phyloP scores from a whole-genome alignment of 805 yeast genomes.

The Saccharomycopsis capsularis region DNA sequence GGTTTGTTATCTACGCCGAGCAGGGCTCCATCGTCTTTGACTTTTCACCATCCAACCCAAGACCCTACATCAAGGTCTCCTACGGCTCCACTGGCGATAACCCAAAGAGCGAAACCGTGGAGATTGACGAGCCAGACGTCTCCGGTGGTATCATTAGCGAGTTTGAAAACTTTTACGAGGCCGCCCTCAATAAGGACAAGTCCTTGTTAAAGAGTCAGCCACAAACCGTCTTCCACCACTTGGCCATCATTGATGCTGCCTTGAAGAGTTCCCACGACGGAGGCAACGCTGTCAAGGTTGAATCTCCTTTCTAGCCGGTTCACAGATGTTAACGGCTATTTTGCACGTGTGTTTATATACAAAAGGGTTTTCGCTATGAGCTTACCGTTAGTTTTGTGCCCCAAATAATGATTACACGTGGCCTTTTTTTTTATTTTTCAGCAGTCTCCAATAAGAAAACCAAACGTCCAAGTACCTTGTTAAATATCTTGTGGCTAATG shows the following conservation, averaged over 20 bases:
- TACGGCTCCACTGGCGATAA: conserved; percentile 25
- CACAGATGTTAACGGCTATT: too few relatives aligned
- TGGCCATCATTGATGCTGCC: conserved; percentile 84
- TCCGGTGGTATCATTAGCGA: conserved; percentile 54
- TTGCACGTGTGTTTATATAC: too few relatives aligned
- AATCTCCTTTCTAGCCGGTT: too few relatives aligned
- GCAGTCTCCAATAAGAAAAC: too few relatives aligned
- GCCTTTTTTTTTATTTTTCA: too few relatives aligned
- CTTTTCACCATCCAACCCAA: conserved; percentile 46
- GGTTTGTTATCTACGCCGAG: conserved; percentile 68
- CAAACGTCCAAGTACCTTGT: too few relatives aligned
- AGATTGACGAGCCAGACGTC: conserved; percentile 31
- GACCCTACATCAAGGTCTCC: conserved; percentile 32
- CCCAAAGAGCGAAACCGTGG: conserved; percentile 23
- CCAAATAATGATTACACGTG: too few relatives aligned
- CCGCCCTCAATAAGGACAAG: conserved; percentile 60
- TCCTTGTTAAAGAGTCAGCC: conserved; percentile 53
- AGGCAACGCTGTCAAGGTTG: conserved; percentile 46
- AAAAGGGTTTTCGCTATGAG: too few relatives aligned
- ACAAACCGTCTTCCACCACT: conserved; percentile 80
- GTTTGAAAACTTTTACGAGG: conserved; percentile 48
- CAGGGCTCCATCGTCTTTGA: conserved; percentile 69
- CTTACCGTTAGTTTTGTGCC: too few relatives aligned
- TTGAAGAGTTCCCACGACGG: conserved; percentile 55
- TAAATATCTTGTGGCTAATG: too few relatives aligned